These are phyloP conservation scores for Xylogone sp. DNA, from an alignment of 2,329 filamentous ascomycete species.

Conservation along the genomic window DNA sequence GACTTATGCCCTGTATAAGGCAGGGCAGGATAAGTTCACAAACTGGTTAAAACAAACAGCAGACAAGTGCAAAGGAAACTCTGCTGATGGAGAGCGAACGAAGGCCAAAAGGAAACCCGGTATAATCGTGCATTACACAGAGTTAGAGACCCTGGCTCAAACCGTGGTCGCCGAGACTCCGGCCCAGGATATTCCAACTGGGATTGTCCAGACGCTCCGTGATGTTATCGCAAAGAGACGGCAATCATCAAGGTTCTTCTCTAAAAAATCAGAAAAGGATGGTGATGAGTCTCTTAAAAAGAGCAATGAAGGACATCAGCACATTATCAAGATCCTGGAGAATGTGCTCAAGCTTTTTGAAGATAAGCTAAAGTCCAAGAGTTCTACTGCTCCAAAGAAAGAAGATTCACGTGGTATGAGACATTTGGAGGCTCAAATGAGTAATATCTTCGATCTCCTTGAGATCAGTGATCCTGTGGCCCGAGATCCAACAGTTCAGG, in stretches of 20 bases:
- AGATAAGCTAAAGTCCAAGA: neutral
- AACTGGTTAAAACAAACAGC: slow-evolving; percentile 9
- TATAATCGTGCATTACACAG: slow-evolving; percentile 1
- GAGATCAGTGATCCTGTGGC: neutral
- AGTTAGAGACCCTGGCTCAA: slow-evolving; percentile 2
- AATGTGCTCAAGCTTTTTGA: slow-evolving; percentile 1
- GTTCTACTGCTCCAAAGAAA: neutral
- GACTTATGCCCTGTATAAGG: slow-evolving; percentile 13
- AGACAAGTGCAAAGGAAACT: neutral
- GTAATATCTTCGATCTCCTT: slow-evolving; percentile 7
- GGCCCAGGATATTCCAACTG: slow-evolving; percentile 2
- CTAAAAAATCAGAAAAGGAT: slow-evolving; percentile 1
- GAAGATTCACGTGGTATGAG: neutral
- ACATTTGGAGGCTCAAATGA: slow-evolving; percentile 1
- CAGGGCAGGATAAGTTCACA: slow-evolving; percentile 9
- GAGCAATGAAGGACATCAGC: slow-evolving; percentile 3
- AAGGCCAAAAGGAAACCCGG: neutral
- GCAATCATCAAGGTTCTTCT: slow-evolving; percentile 2
- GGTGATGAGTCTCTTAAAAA: neutral
- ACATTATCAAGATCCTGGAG: slow-evolving; percentile 8
- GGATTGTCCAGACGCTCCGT: slow-evolving; percentile 3
- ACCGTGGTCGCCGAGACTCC: neutral
- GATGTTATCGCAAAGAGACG: slow-evolving; percentile 7
- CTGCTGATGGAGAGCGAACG: neutral
- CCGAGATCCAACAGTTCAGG: neutral